Base-by-base conservation (phyloP, 164 flowering plant species). In the Piper longum region DNA sequence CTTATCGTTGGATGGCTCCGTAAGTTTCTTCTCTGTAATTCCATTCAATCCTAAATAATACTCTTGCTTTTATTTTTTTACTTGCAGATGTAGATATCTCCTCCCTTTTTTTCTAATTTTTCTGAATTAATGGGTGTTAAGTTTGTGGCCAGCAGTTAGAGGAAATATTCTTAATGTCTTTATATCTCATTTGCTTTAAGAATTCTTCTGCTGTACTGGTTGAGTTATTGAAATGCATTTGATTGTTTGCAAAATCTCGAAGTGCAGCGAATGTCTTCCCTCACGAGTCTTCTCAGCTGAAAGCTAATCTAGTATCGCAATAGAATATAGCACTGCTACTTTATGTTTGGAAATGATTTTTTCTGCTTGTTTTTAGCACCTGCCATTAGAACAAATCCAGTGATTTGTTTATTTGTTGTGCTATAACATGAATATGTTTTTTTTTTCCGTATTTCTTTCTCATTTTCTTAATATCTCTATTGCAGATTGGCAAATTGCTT, bases 1-100 rank as follows among this genome's bases (percentile, higher is more conserved):
- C 91, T 18, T 85, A 85, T 64, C 84, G 91, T 44, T 85, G 87
- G 90, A 85, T 85, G 90, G 90, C 90, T 62, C 90, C 90, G 90
- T 85, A 83, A 83, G 90, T 68, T 14, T 14, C 52, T 8, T 1
- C 9, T 9, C 3, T 5, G 9, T 6, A 44, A 14, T 48, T 2
- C 7, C 14, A 48, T 5, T 12, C 11, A 3, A 9, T 48, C 52
- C 14, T 44, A 9, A 12, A 48, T 48, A 48, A 9, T 9, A 6
- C 9, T 9, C 9, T 48, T 48, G 52, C 52, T 48, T 9, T 48
- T 48, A 5, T 9, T 5, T 2, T 48, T 48, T 12, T 14, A 48
- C 14, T 12, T 26, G 2, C 36, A 26, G 36, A 26, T 26, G 36
- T 26, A 26, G 36, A 26, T 26, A 26, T 26, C 36, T 26, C 36